phyloP scores from a whole-genome alignment of 495 filamentous ascomycete genomes.

The Cercophora scortea region DNA sequence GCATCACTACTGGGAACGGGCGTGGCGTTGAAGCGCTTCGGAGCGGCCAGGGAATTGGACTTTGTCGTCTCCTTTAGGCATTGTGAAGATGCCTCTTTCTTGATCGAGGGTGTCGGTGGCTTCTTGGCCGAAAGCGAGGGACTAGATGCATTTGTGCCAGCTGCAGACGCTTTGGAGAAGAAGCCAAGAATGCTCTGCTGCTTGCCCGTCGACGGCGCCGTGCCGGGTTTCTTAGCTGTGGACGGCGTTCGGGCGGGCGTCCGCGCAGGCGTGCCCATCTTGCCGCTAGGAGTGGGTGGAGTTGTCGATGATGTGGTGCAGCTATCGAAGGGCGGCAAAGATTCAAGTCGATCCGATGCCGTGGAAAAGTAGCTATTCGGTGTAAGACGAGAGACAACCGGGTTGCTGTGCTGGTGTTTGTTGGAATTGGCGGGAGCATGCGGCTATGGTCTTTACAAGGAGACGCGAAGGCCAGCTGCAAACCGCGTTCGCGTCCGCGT shows the following conservation, averaged over 20 bases:
- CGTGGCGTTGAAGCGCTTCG: constrained; percentile 44
- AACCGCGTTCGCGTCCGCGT: background rate
- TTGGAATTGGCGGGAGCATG: too few species aligned
- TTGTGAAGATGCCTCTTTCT: constrained; percentile 20
- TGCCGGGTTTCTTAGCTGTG: constrained; percentile 28
- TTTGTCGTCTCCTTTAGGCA: constrained; percentile 38
- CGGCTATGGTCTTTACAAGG: background rate
- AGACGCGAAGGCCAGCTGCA: background rate
- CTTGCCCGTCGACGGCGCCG: constrained; percentile 42
- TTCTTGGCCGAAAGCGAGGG: constrained; percentile 17
- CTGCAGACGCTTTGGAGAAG: constrained; percentile 60
- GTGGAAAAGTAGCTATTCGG: too few species aligned
- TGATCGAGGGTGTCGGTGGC: constrained; percentile 10
- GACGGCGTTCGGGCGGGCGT: constrained; percentile 38
- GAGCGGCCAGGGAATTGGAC: constrained; percentile 30
- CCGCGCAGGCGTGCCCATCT: constrained; percentile 22
- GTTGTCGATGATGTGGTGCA: too few species aligned
- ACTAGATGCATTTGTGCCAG: constrained; percentile 17
- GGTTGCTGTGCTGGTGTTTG: too few species aligned
- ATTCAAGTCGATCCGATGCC: too few species aligned
- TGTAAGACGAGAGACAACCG: background rate
- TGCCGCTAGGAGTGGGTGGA: background rate
- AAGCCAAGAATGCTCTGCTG: constrained; percentile 82
- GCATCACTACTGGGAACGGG: constrained; percentile 80
- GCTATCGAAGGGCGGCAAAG: too few species aligned